Evolutionary conservation across 139 green algal species (phyloP), one percentile per base, ranked within the genome.

Genomic region (Asterochloris erici): DNA sequence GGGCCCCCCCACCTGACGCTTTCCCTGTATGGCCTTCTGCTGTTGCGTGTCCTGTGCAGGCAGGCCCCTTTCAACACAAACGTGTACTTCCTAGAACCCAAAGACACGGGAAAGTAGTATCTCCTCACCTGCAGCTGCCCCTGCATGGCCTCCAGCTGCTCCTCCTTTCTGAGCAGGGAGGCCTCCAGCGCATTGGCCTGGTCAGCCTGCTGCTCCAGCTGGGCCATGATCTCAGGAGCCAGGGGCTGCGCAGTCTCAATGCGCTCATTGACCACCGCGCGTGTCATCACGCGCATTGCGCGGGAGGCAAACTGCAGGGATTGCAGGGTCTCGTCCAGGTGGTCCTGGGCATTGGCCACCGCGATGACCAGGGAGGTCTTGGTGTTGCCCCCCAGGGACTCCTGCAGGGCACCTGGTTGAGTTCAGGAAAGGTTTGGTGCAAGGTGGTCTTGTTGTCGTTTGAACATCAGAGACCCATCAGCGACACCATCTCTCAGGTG

Each of bases 321-420:
- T 84, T 94, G 89, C 81, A 95, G 71, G n/a, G 87, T 93, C 88
- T 97, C 94, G 26, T 95, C 91, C n/a, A 84, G 83, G 68, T 96
- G 92, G 81, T 94, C 88, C 24, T 77, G 14, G 0, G 88, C 91
- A 14, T 93, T 90, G 12, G 90, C 88, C 15, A 93, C 86, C 14
- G 89, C 89, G 70, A 93, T 83, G 24, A 93, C 81, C 76, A 93
- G 70, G 19, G 77, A 87, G 21, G 90, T 93, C 80, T 90, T 90
- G 61, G 90, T 87, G 63, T 92, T 93, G 63, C 90, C 90, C 1
- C 90, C 90, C 78, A 93, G 77, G 6, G 84, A 89, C 68, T 90
- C 87, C 87, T 91, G 83, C 78, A 79, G 38, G 38, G 38, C 38
- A 54, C 4, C n/a, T n/a, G n/a, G n/a, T n/a, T n/a, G n/a, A n/a